Conservation (phyloP, 1,284 basidiomycete species). For the Anthracocystis setariae region DNA sequence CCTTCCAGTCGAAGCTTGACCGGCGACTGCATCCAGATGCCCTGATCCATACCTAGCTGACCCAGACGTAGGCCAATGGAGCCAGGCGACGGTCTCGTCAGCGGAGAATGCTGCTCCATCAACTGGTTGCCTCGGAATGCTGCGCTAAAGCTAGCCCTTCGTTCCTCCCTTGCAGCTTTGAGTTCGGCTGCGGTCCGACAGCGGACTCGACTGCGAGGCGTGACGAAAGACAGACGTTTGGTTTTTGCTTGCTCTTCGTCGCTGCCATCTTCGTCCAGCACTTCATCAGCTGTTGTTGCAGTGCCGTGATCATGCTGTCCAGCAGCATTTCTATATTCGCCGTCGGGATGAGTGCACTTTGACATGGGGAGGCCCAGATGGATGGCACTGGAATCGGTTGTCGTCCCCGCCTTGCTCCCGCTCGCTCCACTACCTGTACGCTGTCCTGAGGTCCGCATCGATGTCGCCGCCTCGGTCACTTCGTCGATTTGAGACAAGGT, state of each 20-base stretch:
- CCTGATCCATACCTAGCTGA: constrained; percentile 32
- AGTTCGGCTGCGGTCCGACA: constrained; percentile 17
- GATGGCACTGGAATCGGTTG: constrained; percentile 2
- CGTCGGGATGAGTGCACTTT: not conserved
- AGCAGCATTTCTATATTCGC: not conserved
- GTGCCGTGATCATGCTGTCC: not conserved
- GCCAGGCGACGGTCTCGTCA: constrained; percentile 8
- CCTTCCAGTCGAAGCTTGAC: constrained; percentile 13
- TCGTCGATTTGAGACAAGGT: constrained; percentile 33
- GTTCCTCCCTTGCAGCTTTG: not conserved
- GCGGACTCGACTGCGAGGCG: constrained; percentile 16
- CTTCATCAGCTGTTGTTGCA: not conserved
- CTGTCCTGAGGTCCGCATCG: constrained; percentile 7
- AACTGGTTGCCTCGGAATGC: not conserved
- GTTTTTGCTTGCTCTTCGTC: not conserved
- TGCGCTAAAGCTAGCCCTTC: not conserved
- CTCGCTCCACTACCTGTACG: constrained; percentile 18
- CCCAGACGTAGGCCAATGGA: constrained; percentile 8
- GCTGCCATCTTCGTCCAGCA: not conserved
- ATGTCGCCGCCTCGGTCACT: constrained; percentile 19
- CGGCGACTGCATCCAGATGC: constrained; percentile 31
- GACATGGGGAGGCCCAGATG: constrained; percentile 21
- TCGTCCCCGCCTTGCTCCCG: constrained; percentile 8
- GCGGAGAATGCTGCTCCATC: not conserved
- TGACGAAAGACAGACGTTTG: constrained; percentile 14